Conservation (phyloP, 176 grass and related monocot genomes). For the Poa pratensis region DNA sequence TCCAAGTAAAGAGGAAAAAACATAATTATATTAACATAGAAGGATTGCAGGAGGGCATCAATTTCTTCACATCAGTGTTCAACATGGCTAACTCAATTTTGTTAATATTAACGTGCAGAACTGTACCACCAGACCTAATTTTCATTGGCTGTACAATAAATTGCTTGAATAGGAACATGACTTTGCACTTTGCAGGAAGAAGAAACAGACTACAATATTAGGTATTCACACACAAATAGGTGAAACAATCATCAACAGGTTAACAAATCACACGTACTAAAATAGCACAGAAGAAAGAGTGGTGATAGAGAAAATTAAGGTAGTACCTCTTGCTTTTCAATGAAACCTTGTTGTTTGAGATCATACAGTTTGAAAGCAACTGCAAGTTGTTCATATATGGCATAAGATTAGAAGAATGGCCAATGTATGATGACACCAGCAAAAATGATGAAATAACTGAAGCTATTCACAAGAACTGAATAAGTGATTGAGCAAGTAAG, state of each 20-base stretch:
- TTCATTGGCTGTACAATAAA: slow-evolving; percentile 8
- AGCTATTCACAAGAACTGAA: not conserved
- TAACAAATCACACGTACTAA: slow-evolving; percentile 32
- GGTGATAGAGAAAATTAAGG: slow-evolving; percentile 27
- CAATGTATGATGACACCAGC: not conserved
- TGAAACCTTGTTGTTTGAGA: slow-evolving; percentile 95
- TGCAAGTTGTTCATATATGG: slow-evolving; percentile 52
- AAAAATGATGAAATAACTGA: slow-evolving; percentile 17
- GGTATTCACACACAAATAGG: slow-evolving; percentile 24
- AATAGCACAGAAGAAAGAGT: slow-evolving; percentile 28
- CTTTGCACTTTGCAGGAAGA: slow-evolving; percentile 16
- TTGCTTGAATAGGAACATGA: slow-evolving; percentile 11
- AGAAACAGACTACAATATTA: not conserved
- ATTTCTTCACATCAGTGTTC: not conserved
- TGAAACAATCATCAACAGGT: not conserved
- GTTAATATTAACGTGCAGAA: slow-evolving; percentile 11
- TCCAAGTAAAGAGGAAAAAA: slow-evolving; percentile 17
- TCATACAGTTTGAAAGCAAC: slow-evolving; percentile 97
- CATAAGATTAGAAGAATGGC: slow-evolving; percentile 25
- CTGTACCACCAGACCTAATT: not conserved
- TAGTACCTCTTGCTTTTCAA: slow-evolving; percentile 96
- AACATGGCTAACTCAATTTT: slow-evolving; percentile 15
- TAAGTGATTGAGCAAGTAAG: not conserved
- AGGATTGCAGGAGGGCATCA: not conserved
- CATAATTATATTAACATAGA: slow-evolving; percentile 12